A percentile compares a stretch with the other conserved stretches of the same genome.
phyloP scores from a whole-genome alignment of 768 basidiomycete species.

The Boletellus ananiceps region DNA sequence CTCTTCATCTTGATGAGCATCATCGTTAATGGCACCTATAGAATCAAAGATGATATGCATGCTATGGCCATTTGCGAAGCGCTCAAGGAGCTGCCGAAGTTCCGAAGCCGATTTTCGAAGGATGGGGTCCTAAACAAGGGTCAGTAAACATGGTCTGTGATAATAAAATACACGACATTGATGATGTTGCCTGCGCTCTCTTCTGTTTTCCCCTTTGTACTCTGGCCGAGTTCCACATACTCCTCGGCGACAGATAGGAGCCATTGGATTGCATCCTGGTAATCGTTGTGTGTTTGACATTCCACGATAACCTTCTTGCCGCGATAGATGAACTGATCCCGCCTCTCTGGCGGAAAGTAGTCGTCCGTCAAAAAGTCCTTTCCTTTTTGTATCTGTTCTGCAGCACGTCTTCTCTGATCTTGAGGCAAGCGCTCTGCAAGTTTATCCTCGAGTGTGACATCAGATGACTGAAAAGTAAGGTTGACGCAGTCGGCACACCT shows the following conservation, averaged over 20 bases:
- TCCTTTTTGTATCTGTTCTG: slow-evolving; percentile 52
- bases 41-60: slow-evolving; percentile 69
- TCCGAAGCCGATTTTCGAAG: slow-evolving; percentile 56
- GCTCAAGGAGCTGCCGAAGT: slow-evolving; percentile 79
- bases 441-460: slow-evolving; percentile 30
- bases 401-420: slow-evolving; percentile 56
- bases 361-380: slow-evolving; percentile 74
- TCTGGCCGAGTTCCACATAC: slow-evolving; percentile 53
- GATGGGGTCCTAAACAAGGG: slow-evolving; percentile 41
- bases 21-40: slow-evolving; percentile 64
- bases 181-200: slow-evolving; percentile 20
- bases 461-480: not conserved
- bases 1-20: slow-evolving; percentile 68
- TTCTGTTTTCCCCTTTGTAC: slow-evolving; percentile 33
- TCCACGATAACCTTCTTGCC: slow-evolving; percentile 92
- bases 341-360: slow-evolving; percentile 84
- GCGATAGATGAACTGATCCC: slow-evolving; percentile 91
- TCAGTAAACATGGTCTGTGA: slow-evolving; percentile 13
- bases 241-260: slow-evolving; percentile 57
- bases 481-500: slow-evolving; percentile 17
- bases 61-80: slow-evolving; percentile 76
- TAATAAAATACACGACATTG: slow-evolving; percentile 2
- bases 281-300: slow-evolving; percentile 89
- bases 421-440: slow-evolving; percentile 59
- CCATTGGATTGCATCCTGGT: slow-evolving; percentile 79